Conservation (phyloP, 768 basidiomycete genomes). For the Mycena haematopus region DNA sequence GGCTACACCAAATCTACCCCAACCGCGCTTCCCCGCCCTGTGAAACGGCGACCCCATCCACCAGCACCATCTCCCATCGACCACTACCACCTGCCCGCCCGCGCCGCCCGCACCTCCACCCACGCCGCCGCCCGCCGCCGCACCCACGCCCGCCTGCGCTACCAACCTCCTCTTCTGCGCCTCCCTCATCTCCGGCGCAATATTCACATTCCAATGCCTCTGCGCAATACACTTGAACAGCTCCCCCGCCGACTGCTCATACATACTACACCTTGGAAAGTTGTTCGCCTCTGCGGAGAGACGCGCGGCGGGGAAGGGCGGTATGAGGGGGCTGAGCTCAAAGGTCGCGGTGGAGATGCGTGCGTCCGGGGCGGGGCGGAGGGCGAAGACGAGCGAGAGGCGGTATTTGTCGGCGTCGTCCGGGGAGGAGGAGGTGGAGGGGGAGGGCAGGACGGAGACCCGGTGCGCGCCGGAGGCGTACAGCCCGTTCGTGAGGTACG, state of each 20-base stretch:
- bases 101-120: too few relatives aligned
- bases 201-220: slow-evolving; percentile 28
- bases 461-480: slow-evolving; percentile 26
- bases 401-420: slow-evolving; percentile 8
- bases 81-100: too few relatives aligned
- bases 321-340: slow-evolving; percentile 14
- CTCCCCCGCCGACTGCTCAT: slow-evolving; percentile 15
- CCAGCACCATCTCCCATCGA: too few relatives aligned
- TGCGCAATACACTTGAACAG: slow-evolving; percentile 17
- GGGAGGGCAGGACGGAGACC: slow-evolving; percentile 25
- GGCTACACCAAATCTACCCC: too few relatives aligned
- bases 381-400: slow-evolving; percentile 28
- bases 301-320: slow-evolving; percentile 7
- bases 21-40: too few relatives aligned
- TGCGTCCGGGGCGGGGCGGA: slow-evolving; percentile 19
- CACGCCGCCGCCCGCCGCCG: too few relatives aligned
- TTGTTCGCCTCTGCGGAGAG: slow-evolving; percentile 6
- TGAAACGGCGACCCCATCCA: too few relatives aligned
- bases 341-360: slow-evolving; percentile 16
- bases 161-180: slow-evolving; percentile 21
- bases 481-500: slow-evolving; percentile 26
- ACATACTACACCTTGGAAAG: slow-evolving; percentile 25
- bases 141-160: too few relatives aligned
- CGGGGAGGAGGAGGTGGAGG: background rate
- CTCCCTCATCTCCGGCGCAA: slow-evolving; percentile 25